Base-by-base conservation (phyloP, 257 asterid genomes). In the Ophiorrhiza pumila region DNA sequence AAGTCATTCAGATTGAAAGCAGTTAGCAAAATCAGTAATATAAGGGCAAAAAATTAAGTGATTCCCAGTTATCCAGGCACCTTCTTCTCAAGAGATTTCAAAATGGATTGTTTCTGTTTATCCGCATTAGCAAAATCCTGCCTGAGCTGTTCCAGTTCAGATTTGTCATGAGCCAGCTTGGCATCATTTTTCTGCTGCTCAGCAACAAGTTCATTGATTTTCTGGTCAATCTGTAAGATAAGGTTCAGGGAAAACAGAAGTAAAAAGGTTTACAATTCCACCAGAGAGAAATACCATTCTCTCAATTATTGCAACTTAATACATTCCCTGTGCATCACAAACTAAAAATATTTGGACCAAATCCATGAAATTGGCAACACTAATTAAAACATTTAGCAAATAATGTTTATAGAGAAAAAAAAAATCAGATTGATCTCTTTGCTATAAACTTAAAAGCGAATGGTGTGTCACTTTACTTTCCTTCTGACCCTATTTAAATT, bases 131-230 rank as follows among this genome's bases (percentile, higher is more conserved):
- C 66, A 15, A 78, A 68, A 65, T 95, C 99, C 87, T 90, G 99
- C 81, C 79, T 92, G 78, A 87, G 89, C 83, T 92, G 98, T 83
- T 88, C 99, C 80, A 92, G 74, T 67, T 81, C 75, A 46, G 97
- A 92, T 82, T 84, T 92, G 78, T 91, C 98, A 78, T 90, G 99
- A 82, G 97, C 90, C 87, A 90, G 75, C 87, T 88, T 85, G 83
- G 99, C 99, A 75, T 95, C 99, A 78, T 85, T 95, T 79, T 92
- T 95, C 84, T 95, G 97, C 83, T 95, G 98, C 89, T 95, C 99
- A 71, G 97, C 84, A 75, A 95, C 88, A 70, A 95, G 88, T 84
- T 92, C 95, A 80, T 85, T 90, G 81, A 95, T 95, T 85, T 84
- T 85, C 87, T 90, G 93, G 78, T 95, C 97, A 71, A 87, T 95